Evolutionary conservation across 352 stramenopile genomes (phyloP), one percentile per base, ranked within the genome.

Genomic region (Globisporangium paddicum): DNA sequence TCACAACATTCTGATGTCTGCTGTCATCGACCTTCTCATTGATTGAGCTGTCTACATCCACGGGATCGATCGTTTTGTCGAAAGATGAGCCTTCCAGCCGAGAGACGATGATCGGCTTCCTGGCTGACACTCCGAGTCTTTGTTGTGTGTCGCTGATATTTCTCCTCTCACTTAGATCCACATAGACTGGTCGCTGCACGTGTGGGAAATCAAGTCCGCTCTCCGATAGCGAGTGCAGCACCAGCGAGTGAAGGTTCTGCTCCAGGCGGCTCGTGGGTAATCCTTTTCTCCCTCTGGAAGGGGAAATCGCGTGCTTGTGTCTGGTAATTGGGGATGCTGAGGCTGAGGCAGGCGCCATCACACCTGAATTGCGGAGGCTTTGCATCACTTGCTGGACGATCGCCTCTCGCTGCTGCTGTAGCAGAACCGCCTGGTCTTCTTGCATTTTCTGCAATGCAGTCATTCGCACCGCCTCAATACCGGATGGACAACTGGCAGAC

Each of bases 361-460:
- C 18, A 16, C 72, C 72, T 25, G 66, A 73, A 3, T 66, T 66
- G 28, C 68, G 64, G n/a, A 91, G 69, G 34, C 45, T 79, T 30
- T 74, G 41, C 52, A 91, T 60, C 11, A 91, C 79, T 60, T 86
- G 73, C 47, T 80, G 75, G 9, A 91, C 72, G 34, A 91, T 87
- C 0, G 58, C 64, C 41, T 79, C 67, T 51, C 78, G 68, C 53
- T 91, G 77, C 30, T 84, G 68, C 30, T 77, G 45, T 0, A 91
- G 63, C 23, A 84, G 67, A n/a, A 45, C 56, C 34, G 73, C 63
- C 50, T 90, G 79, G 11, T 88, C 73, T 21, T 46, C 25, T 49
- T 66, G 64, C 57, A 77, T 60, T 65, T 64, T 55, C 62, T 73
- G 44, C 34, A 35, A 28, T 32, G 7, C 18, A 26, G 14, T 10